phyloP scores from a whole-genome alignment of 768 basidiomycete species.

The Suillus tomentosus region DNA sequence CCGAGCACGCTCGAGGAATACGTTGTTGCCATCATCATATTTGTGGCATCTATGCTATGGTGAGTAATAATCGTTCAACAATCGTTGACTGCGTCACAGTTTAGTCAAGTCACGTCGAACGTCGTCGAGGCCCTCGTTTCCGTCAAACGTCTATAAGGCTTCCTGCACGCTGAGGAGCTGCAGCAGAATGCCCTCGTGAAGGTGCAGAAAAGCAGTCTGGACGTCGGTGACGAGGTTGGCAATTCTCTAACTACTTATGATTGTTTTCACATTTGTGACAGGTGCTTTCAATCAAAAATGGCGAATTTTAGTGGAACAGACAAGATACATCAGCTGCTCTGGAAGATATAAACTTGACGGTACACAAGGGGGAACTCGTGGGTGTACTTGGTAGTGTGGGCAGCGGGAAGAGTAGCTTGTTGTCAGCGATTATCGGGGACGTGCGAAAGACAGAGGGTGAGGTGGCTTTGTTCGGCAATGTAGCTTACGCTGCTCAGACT shows the following conservation, averaged over 20 bases:
- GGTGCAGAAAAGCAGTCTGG: constrained; percentile 42
- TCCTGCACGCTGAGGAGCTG: constrained; percentile 78
- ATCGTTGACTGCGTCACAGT: constrained; percentile 38
- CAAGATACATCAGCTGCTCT: constrained; percentile 58
- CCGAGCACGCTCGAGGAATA: constrained; percentile 68
- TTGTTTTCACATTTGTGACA: constrained; percentile 20
- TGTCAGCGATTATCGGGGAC: constrained; percentile 84
- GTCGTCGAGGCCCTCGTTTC: constrained; percentile 88
- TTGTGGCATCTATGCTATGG: constrained; percentile 60
- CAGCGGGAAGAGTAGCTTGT: constrained; percentile 82
- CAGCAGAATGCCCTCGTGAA: constrained; percentile 74
- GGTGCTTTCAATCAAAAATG: constrained; percentile 70
- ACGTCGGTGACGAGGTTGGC: constrained; percentile 59
- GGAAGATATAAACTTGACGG: constrained; percentile 72
- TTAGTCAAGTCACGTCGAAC: constrained; percentile 72
- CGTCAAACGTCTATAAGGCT: constrained; percentile 72
- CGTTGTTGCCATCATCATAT: constrained; percentile 72
- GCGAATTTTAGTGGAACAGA: constrained; percentile 82
- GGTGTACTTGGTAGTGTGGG: constrained; percentile 90
- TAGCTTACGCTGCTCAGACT: constrained; percentile 86
- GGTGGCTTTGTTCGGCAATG: constrained; percentile 63
- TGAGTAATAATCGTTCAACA: background rate
- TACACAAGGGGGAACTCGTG: constrained; percentile 82
- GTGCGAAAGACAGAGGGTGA: constrained; percentile 79
- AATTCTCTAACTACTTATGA: background rate